Conservation (phyloP, 768 basidiomycete species). For the Suillus cothurnatus region DNA sequence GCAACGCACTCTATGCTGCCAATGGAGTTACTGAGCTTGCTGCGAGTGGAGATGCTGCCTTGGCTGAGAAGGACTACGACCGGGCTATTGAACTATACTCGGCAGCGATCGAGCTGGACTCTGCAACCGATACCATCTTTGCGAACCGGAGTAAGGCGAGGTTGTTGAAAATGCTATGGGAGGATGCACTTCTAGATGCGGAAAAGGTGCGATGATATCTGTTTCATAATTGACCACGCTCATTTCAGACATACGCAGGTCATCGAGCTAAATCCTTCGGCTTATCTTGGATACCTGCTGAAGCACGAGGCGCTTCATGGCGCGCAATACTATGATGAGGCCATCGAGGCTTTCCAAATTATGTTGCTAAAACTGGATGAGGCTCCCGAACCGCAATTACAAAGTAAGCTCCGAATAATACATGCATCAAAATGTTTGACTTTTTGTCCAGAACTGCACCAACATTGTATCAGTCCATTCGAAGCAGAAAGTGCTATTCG, state of each 20-base stretch:
- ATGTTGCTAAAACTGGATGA: background rate
- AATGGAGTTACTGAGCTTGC: background rate
- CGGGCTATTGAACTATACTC: background rate
- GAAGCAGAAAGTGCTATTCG: background rate
- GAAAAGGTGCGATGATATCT: background rate
- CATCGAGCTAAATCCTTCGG: background rate
- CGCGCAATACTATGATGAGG: background rate
- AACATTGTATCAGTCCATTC: background rate
- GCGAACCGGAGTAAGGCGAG: background rate
- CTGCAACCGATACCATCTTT: background rate
- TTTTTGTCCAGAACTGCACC: background rate
- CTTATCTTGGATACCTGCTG: background rate
- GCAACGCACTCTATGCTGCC: background rate
- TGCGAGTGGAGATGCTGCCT: background rate
- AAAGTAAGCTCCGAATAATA: background rate
- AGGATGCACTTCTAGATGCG: background rate
- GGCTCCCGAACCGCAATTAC: background rate
- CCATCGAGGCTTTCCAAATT: background rate
- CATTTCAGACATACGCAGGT: background rate
- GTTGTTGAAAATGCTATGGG: background rate
- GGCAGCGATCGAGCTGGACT: background rate
- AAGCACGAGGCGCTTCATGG: background rate
- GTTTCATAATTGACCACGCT: background rate
- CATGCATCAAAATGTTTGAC: background rate
- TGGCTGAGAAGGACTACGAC: background rate